phyloP scores from a whole-genome alignment of 2,329 filamentous ascomycete species.

The Beauveria sp. region DNA sequence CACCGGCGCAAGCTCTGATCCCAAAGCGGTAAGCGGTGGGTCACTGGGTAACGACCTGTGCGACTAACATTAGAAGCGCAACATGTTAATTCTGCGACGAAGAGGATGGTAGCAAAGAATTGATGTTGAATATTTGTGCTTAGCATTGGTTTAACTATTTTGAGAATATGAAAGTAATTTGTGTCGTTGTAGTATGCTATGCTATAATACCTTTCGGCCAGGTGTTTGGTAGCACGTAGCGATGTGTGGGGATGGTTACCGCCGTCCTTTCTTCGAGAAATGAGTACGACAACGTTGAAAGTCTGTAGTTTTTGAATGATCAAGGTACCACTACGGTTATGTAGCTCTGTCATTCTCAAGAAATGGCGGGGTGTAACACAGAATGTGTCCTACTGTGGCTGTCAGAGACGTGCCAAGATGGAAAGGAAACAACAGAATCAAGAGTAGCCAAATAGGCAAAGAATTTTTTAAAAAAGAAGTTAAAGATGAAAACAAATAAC shows the following conservation, averaged over 20 bases:
- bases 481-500: too few relatives aligned
- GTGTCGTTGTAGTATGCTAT: not conserved
- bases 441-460: too few relatives aligned
- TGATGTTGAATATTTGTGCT: not conserved
- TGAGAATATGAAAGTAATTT: not conserved
- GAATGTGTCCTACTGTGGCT: not conserved
- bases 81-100: not conserved
- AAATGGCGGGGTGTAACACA: not conserved
- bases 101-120: not conserved
- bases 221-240: not conserved
- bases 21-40: constrained; percentile 15
- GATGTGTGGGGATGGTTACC: not conserved
- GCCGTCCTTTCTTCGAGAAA: not conserved
- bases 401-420: too few relatives aligned
- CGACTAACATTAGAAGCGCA: not conserved
- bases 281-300: not conserved
- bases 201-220: not conserved
- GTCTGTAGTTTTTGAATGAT: too few relatives aligned
- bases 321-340: not conserved
- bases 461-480: too few relatives aligned
- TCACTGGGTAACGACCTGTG: not conserved
- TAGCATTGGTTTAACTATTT: too few relatives aligned
- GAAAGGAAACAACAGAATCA: too few relatives aligned
- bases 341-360: not conserved
- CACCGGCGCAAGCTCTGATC: not conserved